A percentile compares a stretch with the other conserved stretches of the same genome.
phyloP scores from a whole-genome alignment of 352 stramenopile genomes.

The Pythium insidiosum region DNA sequence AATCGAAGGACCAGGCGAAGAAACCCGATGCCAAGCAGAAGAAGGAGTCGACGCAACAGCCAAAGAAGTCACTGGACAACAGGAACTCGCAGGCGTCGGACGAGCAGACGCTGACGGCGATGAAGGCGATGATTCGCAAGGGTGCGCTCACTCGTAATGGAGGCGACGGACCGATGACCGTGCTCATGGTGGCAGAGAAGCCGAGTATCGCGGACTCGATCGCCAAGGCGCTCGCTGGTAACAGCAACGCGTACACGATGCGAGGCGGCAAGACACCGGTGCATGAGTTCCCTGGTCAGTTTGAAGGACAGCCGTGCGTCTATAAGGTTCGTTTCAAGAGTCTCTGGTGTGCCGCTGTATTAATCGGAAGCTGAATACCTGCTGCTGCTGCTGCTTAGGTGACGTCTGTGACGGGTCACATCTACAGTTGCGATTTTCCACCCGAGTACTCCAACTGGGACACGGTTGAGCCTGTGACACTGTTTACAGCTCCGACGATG shows the following conservation, averaged over 20 bases:
- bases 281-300: conserved; percentile 37
- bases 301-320: conserved; percentile 21
- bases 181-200: conserved; percentile 76
- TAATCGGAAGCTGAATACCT: conserved; percentile 2
- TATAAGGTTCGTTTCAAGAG: conserved; percentile 16
- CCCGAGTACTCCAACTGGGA: conserved; percentile 72
- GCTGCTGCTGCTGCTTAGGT: conserved; percentile 17
- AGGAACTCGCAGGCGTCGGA: too few relatives aligned
- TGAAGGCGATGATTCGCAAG: not conserved
- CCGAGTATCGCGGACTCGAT: conserved; percentile 58
- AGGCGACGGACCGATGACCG: conserved; percentile 8
- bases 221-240: conserved; percentile 26
- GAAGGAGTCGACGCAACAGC: too few relatives aligned
- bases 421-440: conserved; percentile 75
- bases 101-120: too few relatives aligned
- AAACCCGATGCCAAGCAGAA: too few relatives aligned
- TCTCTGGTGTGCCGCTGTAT: not conserved
- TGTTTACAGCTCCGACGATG: conserved; percentile 62
- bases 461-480: conserved; percentile 50
- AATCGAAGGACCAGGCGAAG: too few relatives aligned
- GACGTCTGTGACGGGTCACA: conserved; percentile 69
- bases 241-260: conserved; percentile 9
- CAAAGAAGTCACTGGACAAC: too few relatives aligned
- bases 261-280: conserved; percentile 33
- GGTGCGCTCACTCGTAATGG: not conserved